A percentile compares a stretch with the other conserved stretches of the same genome.
phyloP scores from a whole-genome alignment of 345 rosid species.

The Moricandia moricandioides region DNA sequence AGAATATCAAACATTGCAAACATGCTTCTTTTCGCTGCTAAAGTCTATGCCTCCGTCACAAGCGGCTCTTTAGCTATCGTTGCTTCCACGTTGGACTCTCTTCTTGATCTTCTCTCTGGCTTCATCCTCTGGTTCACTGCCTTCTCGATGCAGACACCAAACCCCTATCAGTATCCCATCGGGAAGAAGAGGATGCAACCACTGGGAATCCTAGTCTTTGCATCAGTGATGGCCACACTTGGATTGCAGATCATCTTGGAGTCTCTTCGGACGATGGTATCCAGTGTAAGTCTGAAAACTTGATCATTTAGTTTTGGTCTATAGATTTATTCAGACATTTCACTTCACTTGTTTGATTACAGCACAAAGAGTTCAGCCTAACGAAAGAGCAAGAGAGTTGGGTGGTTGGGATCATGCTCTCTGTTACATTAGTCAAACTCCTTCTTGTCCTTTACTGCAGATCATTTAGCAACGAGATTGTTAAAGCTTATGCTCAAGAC shows the following conservation, averaged over 20 bases:
- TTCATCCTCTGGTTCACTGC: conserved; percentile 99
- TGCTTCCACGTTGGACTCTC: conserved; percentile 96
- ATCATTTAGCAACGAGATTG: conserved; percentile 78
- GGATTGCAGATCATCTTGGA: conserved; percentile 97
- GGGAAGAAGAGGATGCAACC: conserved; percentile 99
- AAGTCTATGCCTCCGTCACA: conserved; percentile 84
- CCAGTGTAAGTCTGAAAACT: conserved; percentile 55
- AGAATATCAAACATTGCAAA: conserved; percentile 89
- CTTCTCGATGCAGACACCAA: conserved; percentile 95
- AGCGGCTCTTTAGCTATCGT: conserved; percentile 96
- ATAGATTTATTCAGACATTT: conserved; percentile 16
- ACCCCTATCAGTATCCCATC: conserved; percentile 91
- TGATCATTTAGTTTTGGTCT: conserved; percentile 14
- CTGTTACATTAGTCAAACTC: conserved; percentile 81
- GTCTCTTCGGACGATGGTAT: conserved; percentile 66
- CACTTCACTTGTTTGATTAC: conserved; percentile 19
- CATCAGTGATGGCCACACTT: conserved; percentile 99
- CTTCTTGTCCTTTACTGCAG: conserved; percentile 74
- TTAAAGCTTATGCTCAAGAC: conserved; percentile 97
- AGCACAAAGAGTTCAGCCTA: conserved; percentile 70
- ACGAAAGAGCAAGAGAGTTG: conserved; percentile 73
- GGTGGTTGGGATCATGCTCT: conserved; percentile 96
- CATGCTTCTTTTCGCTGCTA: conserved; percentile 89
- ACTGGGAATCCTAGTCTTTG: conserved; percentile 97
- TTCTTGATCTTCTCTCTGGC: conserved; percentile 98